Evolutionary conservation across 2,329 filamentous ascomycete species (phyloP), one percentile per base, ranked within the genome.

Genomic region (Alternaria hordeiaustralica): DNA sequence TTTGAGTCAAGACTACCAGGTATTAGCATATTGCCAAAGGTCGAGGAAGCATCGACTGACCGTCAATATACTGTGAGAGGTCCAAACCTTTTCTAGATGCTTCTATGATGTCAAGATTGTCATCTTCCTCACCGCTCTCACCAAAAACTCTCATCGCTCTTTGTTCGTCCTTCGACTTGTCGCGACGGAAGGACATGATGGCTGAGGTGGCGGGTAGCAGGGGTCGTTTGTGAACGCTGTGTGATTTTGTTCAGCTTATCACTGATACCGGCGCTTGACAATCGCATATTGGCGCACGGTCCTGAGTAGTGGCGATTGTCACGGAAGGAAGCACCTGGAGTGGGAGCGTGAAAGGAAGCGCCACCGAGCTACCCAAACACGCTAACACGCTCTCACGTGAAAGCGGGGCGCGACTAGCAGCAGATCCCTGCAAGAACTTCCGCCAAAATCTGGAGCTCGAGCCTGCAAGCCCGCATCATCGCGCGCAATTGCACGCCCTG

Each of bases 101-200:
- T 53, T 72, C 64, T 13, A 82, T 77, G 36, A 80, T 79, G 36
- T 85, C 82, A 46, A 85, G 74, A 44, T 84, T 83, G 51, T 74
- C 71, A 7, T 77, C 75, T 62, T 83, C 50, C 36, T 77, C 70
- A 47, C 74, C 75, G 53, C 74, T 76, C 41, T 78, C 75, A 0
- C 70, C 73, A 18, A 77, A 68, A 18, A 70, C 69, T 10, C 68
- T 65, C 15, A 75, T 21, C 15, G 69, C 71, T 53, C 65, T 65
- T n/a, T 62, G 28, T 30, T 30, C 12, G 1, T 68, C 58, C 49
- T 63, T 71, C 5, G 55, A 51, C 15, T 66, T 71, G 20, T 64
- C 44, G 15, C 59, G 59, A n/a, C 47, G 33, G 18, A 61, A 70
- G 4, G 71, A 68, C 72, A 75, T 75, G 55, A n/a, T 30, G 44